These are phyloP conservation scores for Schizochytrium sp. DNA, from an alignment of 108 stramenopile species.

Conservation along the genomic window DNA sequence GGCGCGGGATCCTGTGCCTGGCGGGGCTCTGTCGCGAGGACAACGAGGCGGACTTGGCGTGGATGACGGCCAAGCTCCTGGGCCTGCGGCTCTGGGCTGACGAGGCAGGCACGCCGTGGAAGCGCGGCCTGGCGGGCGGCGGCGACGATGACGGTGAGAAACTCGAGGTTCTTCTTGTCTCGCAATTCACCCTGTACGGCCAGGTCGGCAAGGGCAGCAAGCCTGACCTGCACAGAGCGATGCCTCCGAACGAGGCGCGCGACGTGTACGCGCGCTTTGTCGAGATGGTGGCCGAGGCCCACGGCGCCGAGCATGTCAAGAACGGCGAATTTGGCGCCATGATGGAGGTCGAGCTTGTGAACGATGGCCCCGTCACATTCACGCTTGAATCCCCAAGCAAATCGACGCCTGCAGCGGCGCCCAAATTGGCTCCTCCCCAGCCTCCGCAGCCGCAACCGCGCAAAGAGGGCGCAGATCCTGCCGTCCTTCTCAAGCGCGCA, in stretches of 20 bases:
- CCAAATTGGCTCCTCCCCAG: not conserved
- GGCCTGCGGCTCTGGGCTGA: not conserved
- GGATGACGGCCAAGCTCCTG: not conserved
- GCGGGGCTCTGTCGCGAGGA: not conserved
- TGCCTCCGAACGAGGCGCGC: not conserved
- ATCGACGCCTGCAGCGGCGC: not conserved
- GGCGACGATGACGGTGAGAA: too few relatives aligned
- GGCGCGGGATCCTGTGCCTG: not conserved
- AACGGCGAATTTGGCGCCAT: slow-evolving; percentile 38
- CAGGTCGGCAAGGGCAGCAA: slow-evolving; percentile 6
- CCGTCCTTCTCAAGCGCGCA: not conserved
- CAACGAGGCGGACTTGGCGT: not conserved
- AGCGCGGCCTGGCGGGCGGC: not conserved
- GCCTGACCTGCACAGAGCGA: slow-evolving; percentile 17
- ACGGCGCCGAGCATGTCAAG: not conserved
- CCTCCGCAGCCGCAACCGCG: not conserved
- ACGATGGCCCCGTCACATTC: slow-evolving; percentile 39
- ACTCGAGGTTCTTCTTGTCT: slow-evolving; percentile 20
- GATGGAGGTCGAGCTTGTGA: slow-evolving; percentile 34
- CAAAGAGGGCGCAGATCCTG: not conserved
- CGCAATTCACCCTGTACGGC: slow-evolving; percentile 18
- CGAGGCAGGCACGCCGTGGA: not conserved
- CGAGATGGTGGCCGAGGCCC: not conserved
- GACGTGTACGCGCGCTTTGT: not conserved
- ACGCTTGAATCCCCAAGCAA: slow-evolving; percentile 27